Base-by-base conservation (phyloP, 2,329 filamentous ascomycete species). In the Cladosporium sp. region DNA sequence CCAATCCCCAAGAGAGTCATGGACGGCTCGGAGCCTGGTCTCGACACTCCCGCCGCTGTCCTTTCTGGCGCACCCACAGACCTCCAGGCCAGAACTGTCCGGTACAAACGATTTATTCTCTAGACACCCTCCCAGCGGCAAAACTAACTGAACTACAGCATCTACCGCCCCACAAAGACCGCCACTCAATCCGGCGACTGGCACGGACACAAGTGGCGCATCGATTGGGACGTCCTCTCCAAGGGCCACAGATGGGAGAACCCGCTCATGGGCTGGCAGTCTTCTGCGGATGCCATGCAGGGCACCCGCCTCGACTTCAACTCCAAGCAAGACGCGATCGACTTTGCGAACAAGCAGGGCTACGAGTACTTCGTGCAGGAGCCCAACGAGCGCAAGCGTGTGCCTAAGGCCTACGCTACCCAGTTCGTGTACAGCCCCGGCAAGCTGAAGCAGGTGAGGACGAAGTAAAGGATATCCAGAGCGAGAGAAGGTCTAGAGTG, bases 361-460 rank as follows among this genome's bases (percentile, higher is more conserved):
- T 99, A 99, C 78, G 94, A 99, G 78, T 99, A 97, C 81, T 98
- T 95, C 78, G 93, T 99, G 28, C 95, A 98, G 84, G 95, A 98
- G 82, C 94, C 95, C 41, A 96, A 97, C 76, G 87, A 88, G 80
- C 88, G 95, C 77, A 91, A 90, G 76, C 90, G 97, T 74, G 83
- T 88, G 18, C 92, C 93, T 68, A 99, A 99, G 87, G 91, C 92
- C 12, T 99, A 99, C 79, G 94, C 95, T 68, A 96, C 96, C 81
- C 97, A 98, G 83, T 99, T 98, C 80, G 77, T 93, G 70, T 93
- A 96, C 83, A 88, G 88, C 69, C 83, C 91, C 14, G 90, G 87
- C 80, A 95, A 94, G 86, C 83, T 98, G 78, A 98, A 97, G 71
- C 84, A 90, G 69, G 85, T 94, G 69, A 85, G 87, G 69, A 88